A percentile compares a stretch with the other conserved stretches of the same genome.
These are phyloP conservation scores for Phaseolus coccineus DNA, from an alignment of 331 rosid genomes.

Conservation along the genomic window DNA sequence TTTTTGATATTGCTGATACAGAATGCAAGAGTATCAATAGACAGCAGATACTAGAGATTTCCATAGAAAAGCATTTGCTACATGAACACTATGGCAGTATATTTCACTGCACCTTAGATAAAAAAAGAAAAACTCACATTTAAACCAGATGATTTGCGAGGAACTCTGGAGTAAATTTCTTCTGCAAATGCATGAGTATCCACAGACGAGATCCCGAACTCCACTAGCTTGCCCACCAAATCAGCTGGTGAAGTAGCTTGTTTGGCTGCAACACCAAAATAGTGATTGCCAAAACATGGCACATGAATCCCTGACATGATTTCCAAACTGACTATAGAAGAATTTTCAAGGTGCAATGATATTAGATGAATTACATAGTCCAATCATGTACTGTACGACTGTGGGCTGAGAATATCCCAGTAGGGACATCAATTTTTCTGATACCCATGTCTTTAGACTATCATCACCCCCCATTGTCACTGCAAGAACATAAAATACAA, in stretches of 20 bases:
- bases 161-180: slow-evolving; percentile 73
- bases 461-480: slow-evolving; percentile 73
- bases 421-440: slow-evolving; percentile 73
- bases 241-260: slow-evolving; percentile 81
- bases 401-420: slow-evolving; percentile 85
- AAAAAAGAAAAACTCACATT: slow-evolving; percentile 59
- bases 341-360: background rate
- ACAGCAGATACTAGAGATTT: background rate
- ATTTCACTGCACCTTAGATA: slow-evolving; percentile 13
- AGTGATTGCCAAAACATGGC: slow-evolving; percentile 29
- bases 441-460: slow-evolving; percentile 78
- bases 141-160: slow-evolving; percentile 61
- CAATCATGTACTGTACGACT: slow-evolving; percentile 81
- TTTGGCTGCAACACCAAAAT: slow-evolving; percentile 66
- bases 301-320: background rate
- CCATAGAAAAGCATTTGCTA: slow-evolving; percentile 1
- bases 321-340: slow-evolving; percentile 37
- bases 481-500: slow-evolving; percentile 36
- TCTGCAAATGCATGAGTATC: slow-evolving; percentile 75
- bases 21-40: slow-evolving; percentile 37
- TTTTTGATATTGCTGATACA: slow-evolving; percentile 73
- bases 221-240: slow-evolving; percentile 66
- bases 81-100: slow-evolving; percentile 34
- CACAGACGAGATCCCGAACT: slow-evolving; percentile 62
- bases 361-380: slow-evolving; percentile 62